Evolutionary conservation across 306 rosid genomes (phyloP), one percentile per base, ranked within the genome.

Genomic region (Quillaja saponaria): DNA sequence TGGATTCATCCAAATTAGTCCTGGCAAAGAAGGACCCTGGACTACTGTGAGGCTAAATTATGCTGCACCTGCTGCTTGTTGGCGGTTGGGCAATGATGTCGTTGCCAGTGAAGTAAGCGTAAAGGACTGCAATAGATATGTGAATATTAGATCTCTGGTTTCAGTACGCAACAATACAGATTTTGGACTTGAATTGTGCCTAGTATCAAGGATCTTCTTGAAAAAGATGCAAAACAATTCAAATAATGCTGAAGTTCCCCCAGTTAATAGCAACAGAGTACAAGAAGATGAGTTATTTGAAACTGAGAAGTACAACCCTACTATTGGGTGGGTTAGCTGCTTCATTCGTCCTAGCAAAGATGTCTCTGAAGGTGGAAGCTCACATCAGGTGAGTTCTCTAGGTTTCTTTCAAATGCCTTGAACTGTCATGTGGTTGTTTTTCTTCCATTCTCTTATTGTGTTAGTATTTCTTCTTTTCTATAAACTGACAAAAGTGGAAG

Each of bases 31-130:
- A 72, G 99, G 99, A 52, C 96, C 99, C 62, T 92, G 99, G 99
- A 92, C 99, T 40, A 80, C 94, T 18, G 99, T 92, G 67, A 83
- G 99, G 79, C 81, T 92, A 55, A 92, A 92, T 80, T 92, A 92
- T 73, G 95, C 99, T 67, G 64, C 99, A 40, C 84, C 89, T 20
- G 87, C 99, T 79, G 96, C 99, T 72, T 92, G 99, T 80, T 92
- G 99, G 99, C 75, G 99, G 75, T 66, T 92, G 52, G 96, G 96
- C 65, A 81, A 83, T 78, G 86, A 71, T 58, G 96, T 92, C 54
- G 90, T 92, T 72, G 99, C 99, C 44, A 92, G 99, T 71, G 95
- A 92, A 89, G 94, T 88, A 21, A 81, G 82, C 57, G 86, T 92
- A 69, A 72, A 78, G 62, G 95, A 88, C 74, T 95, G 99, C 19